phyloP scores from a whole-genome alignment of 2,329 filamentous ascomycete genomes.

The Fusarium napiforme region DNA sequence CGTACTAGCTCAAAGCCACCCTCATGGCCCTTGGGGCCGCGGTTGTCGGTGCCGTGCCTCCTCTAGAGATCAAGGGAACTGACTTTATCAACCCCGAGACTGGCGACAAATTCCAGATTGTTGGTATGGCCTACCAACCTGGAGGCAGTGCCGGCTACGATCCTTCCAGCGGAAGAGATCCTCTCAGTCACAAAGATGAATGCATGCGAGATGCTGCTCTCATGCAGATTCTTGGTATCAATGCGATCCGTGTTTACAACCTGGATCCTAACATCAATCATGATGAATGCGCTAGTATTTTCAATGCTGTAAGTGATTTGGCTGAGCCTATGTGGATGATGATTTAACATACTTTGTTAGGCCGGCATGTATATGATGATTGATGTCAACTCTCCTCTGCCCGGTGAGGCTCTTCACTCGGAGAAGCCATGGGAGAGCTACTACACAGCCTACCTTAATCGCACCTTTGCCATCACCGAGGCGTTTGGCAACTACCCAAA shows the following conservation, averaged over 20 bases:
- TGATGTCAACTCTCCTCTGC: conserved; percentile 73
- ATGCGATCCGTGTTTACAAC: conserved; percentile 77
- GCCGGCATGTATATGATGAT: conserved; percentile 76
- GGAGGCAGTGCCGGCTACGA: conserved; percentile 73
- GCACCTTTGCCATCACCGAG: conserved; percentile 74
- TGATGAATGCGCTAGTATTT: conserved; percentile 73
- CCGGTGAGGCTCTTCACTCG: conserved; percentile 67
- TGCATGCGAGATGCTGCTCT: conserved; percentile 74
- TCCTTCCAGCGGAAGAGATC: conserved; percentile 64
- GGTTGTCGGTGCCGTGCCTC: conserved; percentile 65
- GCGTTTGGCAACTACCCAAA: conserved; percentile 75
- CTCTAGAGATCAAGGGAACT: conserved; percentile 66
- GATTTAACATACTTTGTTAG: conserved; percentile 40
- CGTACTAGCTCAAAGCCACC: conserved; percentile 52
- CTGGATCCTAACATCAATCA: conserved; percentile 73
- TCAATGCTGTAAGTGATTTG: conserved; percentile 63
- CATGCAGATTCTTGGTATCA: conserved; percentile 72
- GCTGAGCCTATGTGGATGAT: not conserved
- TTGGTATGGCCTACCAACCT: conserved; percentile 76
- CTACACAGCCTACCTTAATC: conserved; percentile 69
- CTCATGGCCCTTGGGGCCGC: conserved; percentile 65
- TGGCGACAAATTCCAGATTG: conserved; percentile 71
- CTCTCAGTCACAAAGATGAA: conserved; percentile 66
- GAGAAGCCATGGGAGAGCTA: conserved; percentile 68
- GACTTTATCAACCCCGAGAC: conserved; percentile 70